Percentiles rank a stretch among this genome's conserved stretches.
These are phyloP conservation scores for Aureobasidium mangrovei DNA, from an alignment of 2,329 filamentous ascomycete species.

Conservation along the genomic window DNA sequence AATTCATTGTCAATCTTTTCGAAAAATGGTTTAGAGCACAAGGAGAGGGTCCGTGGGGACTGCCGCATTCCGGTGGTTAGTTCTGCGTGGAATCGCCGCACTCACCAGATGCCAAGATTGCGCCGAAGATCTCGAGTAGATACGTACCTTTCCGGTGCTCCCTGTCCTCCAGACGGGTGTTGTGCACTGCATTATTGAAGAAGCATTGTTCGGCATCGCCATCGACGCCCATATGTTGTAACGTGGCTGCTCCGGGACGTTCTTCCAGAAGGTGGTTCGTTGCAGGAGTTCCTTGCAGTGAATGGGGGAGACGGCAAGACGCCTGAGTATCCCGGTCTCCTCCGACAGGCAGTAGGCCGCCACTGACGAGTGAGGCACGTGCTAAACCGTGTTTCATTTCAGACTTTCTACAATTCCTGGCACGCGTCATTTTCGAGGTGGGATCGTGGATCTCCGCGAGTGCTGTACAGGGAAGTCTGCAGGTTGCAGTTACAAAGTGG, in stretches of 20 bases:
- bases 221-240: background rate
- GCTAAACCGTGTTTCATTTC: background rate
- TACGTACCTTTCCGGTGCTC: background rate
- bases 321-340: background rate
- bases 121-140: background rate
- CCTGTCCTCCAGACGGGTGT: background rate
- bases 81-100: background rate
- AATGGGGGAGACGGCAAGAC: background rate
- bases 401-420: background rate
- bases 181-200: background rate
- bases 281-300: no score
- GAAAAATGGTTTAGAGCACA: constrained; percentile 8
- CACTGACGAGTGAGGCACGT: constrained; percentile 5
- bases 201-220: background rate
- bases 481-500: background rate
- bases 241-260: background rate
- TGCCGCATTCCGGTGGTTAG: constrained; percentile 7
- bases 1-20: constrained; percentile 4
- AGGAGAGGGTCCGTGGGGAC: constrained; percentile 1
- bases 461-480: background rate
- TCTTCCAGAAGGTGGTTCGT: background rate
- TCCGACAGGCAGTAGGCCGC: background rate
- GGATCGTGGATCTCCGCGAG: background rate
- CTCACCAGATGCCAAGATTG: background rate
- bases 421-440: constrained; percentile 3